Evolutionary conservation across 805 yeast species (phyloP).

Genomic region (Candida maesae): DNA sequence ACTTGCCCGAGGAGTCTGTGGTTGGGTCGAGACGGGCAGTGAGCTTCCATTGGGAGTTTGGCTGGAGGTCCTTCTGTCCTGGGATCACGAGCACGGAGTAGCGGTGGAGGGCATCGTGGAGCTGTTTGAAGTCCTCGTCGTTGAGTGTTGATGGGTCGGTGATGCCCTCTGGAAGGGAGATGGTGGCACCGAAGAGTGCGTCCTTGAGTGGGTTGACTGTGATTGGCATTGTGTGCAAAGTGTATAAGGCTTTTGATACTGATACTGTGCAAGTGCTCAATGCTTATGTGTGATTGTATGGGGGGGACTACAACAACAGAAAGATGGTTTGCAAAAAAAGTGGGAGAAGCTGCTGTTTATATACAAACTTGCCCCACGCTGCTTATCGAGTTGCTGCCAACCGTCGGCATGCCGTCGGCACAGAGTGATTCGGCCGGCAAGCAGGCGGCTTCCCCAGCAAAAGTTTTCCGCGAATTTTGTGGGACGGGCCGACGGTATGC

Average conservation of each 20-base stretch:
- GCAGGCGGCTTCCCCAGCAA: too few relatives aligned
- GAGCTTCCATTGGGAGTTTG: slow-evolving; percentile 70
- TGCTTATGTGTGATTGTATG: neutral
- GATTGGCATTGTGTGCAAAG: slow-evolving; percentile 14
- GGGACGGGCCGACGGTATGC: too few relatives aligned
- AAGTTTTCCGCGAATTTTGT: too few relatives aligned
- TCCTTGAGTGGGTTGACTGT: slow-evolving; percentile 17
- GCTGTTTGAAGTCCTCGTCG: slow-evolving; percentile 58
- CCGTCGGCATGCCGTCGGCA: slow-evolving; percentile 6
- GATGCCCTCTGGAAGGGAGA: slow-evolving; percentile 52
- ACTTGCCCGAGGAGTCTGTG: slow-evolving; percentile 43
- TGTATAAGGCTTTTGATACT: too few relatives aligned
- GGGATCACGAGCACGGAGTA: slow-evolving; percentile 76
- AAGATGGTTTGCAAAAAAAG: neutral
- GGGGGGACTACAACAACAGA: neutral
- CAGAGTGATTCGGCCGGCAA: neutral
- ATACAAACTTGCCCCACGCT: neutral
- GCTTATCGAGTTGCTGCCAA: neutral
- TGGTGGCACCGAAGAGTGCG: slow-evolving; percentile 65
- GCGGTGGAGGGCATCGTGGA: slow-evolving; percentile 62
- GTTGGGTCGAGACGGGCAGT: slow-evolving; percentile 80
- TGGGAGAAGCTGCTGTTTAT: neutral
- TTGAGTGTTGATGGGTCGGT: slow-evolving; percentile 69
- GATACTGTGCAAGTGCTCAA: too few relatives aligned
- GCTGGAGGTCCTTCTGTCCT: slow-evolving; percentile 60